Evolutionary conservation across 192 early-diverging fungal genomes (phyloP), one percentile per base, ranked within the genome.

Genomic region (Gryganskiella cystojenkinii): DNA sequence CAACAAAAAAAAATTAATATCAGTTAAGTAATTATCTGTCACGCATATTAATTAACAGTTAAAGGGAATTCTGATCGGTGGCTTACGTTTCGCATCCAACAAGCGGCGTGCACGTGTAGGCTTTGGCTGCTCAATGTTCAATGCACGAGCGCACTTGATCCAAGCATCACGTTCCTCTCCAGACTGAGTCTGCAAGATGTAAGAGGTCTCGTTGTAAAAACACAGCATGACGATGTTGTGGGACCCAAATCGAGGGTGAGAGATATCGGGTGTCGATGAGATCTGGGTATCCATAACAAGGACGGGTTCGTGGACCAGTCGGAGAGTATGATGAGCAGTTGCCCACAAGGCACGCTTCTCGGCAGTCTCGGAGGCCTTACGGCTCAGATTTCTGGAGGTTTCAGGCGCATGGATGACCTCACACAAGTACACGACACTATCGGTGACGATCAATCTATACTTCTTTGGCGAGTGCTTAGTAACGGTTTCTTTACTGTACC

Each of bases 201-300:
- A 78, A 14, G 43, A 67, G 7, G 65, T 78, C 8, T 78, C 57
- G 55, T 78, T 78, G 19, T 64, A 78, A 45, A 78, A 78, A 24
- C 65, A 67, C 25, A 78, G 43, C 73, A 78, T 78, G 22, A 78
- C 73, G 37, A 78, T 67, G 37, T 78, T 62, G 28, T 67, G 55
- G 7, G 67, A 65, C 27, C 62, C 34, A 10, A 57, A 28, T 33
- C 47, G 70, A 4, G 70, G 70, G 20, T 68, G 44, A 13, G 50
- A 44, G 4, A 78, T 30, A 43, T 78, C 73, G 0, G 65, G 73
- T 0, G 73, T 78, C 0, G 73, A 78, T 6, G 73, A 78, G 37
- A 78, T 78, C 55, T 78, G 73, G 2, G 61, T 49, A 27, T 78
- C 73, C 1, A 58, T 68, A 10, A 78, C 65, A 0, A 62, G 19